Evolutionary conservation across 83 land plant genomes (phyloP), one percentile per base, ranked within the genome.

Genomic region (Picea engelmannii): DNA sequence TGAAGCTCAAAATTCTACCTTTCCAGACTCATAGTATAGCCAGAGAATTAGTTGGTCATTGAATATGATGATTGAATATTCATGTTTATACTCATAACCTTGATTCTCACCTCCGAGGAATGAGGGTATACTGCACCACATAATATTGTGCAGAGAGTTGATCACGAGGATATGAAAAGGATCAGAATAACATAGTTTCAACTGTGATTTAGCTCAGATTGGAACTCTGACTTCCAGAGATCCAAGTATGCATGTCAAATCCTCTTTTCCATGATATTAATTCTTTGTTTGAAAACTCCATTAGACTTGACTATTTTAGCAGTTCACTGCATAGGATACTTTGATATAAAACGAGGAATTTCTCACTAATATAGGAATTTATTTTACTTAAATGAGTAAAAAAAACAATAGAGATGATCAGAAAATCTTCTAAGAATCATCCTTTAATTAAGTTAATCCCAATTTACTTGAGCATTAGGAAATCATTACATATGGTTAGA

Each of bases 151-250:
- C 10, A 47, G 2, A 47, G 52, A 47, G 1, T 47, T 47, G 52
- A 47, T 47, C 52, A 47, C 11, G 10, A 47, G 52, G 52, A 47
- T 47, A 0, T 47, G 52, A 47, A 47, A 47, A 47, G 52, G 10
- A 47, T 47, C 2, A 47, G 1, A 47, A 47, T 47, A 47, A 47
- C 52, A 47, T 47, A 47, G 10, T 47, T 10, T 47, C 38, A 35
- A 35, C 47, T 94, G 94, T 79, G 94, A 94, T 60, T 92, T 94
- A 84, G 35, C 74, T 38, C 83, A 92, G 25, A 87, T 91, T 0
- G 96, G 91, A 24, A 82, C 88, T 12, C 67, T 90, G 58, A 82
- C 90, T 62, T 42, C 90, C 69, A 60, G 12, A 6, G 84, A 90
- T 76, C 94, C 94, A 35, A 94, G 96, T 94, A 85, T 78, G 89